Conservation (phyloP, 2,329 filamentous ascomycete genomes). For the Purpureocillium takamizusanense region DNA sequence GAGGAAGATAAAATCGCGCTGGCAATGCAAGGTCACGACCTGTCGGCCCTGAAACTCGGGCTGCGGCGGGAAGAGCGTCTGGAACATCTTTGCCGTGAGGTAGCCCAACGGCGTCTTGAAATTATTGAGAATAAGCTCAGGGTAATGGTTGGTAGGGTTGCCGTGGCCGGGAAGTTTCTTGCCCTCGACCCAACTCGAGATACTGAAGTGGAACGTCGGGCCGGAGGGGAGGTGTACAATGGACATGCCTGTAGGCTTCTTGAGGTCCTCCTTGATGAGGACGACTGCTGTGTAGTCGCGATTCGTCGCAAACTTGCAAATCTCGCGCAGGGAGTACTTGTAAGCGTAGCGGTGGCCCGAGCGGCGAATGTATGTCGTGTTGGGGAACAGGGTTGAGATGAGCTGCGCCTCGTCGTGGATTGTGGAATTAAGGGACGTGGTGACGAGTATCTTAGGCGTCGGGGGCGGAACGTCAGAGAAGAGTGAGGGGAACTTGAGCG, state of each 20-base stretch:
- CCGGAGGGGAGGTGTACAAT: constrained; percentile 77
- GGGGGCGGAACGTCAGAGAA: constrained; percentile 51
- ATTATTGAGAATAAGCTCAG: constrained; percentile 85
- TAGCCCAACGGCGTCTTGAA: constrained; percentile 90
- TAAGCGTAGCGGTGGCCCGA: constrained; percentile 75
- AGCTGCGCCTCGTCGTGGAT: constrained; percentile 76
- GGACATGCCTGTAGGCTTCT: constrained; percentile 72
- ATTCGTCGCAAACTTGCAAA: constrained; percentile 74
- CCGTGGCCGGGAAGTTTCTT: constrained; percentile 82
- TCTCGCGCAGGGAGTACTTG: constrained; percentile 89
- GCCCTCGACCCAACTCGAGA: constrained; percentile 84
- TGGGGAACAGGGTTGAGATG: constrained; percentile 76
- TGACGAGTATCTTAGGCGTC: constrained; percentile 80
- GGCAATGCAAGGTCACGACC: constrained; percentile 87
- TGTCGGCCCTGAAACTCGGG: constrained; percentile 82
- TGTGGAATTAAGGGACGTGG: constrained; percentile 80
- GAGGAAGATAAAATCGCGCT: constrained; percentile 93
- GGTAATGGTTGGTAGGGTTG: constrained; percentile 81
- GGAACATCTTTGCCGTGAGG: constrained; percentile 76
- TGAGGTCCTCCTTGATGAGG: constrained; percentile 81
- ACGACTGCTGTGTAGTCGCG: constrained; percentile 77
- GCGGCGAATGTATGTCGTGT: constrained; percentile 77
- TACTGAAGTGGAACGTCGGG: constrained; percentile 86
- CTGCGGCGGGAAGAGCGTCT: constrained; percentile 50
- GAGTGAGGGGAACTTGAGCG: constrained; percentile 52